Evolutionary conservation across 2,329 filamentous ascomycete genomes (phyloP).

Genomic region (Reticulascus tulasneorum): DNA sequence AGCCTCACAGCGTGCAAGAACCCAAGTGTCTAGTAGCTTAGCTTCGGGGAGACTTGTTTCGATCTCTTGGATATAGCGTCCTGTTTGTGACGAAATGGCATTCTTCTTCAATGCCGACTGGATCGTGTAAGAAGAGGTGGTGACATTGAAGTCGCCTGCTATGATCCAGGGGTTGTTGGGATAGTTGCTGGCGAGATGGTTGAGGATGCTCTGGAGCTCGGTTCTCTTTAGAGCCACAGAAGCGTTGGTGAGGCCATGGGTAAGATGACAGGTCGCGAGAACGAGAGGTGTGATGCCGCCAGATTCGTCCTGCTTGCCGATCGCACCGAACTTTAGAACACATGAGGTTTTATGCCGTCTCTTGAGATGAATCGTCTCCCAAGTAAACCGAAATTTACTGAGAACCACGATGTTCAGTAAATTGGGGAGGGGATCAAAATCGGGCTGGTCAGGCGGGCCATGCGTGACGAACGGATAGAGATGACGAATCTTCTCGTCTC

Average conservation of each 20-base stretch:
- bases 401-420: constrained; percentile 59
- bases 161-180: constrained; percentile 48
- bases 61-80: constrained; percentile 37
- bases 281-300: constrained; percentile 34
- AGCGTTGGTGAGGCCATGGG: constrained; percentile 55
- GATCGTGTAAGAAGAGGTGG: constrained; percentile 55
- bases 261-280: constrained; percentile 58
- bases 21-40: constrained; percentile 51
- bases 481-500: constrained; percentile 36
- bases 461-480: constrained; percentile 55
- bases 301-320: constrained; percentile 21
- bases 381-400: constrained; percentile 51
- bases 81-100: constrained; percentile 48
- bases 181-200: constrained; percentile 39
- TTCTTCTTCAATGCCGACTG: constrained; percentile 46
- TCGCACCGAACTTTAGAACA: constrained; percentile 22
- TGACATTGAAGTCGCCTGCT: constrained; percentile 62
- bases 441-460: constrained; percentile 47
- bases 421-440: constrained; percentile 53
- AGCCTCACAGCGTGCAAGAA: constrained; percentile 37
- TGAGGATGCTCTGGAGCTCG: constrained; percentile 49
- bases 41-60: constrained; percentile 41
- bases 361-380: constrained; percentile 50
- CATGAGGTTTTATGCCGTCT: constrained; percentile 50
- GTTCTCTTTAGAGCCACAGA: constrained; percentile 52